Conservation (phyloP, 129 eudicot genomes). For the Artemisia annua region DNA sequence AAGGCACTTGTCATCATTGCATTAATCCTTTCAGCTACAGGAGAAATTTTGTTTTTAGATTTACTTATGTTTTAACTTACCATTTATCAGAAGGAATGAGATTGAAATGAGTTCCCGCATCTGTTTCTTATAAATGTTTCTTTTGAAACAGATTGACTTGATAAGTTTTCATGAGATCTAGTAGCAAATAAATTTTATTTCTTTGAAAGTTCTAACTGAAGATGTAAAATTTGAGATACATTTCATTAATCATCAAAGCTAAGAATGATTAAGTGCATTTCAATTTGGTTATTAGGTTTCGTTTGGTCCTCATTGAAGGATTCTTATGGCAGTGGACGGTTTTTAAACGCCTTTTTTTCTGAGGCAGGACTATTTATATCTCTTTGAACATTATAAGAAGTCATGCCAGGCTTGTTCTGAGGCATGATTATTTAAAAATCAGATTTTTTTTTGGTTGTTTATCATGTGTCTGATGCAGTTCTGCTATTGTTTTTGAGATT, state of each 20-base stretch:
- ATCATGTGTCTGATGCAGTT: too few relatives aligned
- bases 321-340: too few relatives aligned
- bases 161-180: conserved; percentile 7
- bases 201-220: conserved; percentile 7
- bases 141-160: conserved; percentile 19
- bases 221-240: not conserved
- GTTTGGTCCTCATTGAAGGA: not conserved
- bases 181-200: conserved; percentile 23
- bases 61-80: conserved; percentile 20
- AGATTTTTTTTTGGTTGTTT: too few relatives aligned
- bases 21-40: conserved; percentile 21
- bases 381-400: too few relatives aligned
- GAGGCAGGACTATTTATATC: too few relatives aligned
- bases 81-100: conserved; percentile 24
- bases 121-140: conserved; percentile 11
- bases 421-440: too few relatives aligned
- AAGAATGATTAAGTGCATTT: not conserved
- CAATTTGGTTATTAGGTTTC: not conserved
- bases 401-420: too few relatives aligned
- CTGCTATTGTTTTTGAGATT: too few relatives aligned
- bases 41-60: conserved; percentile 27
- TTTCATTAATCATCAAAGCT: not conserved
- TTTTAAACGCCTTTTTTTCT: too few relatives aligned
- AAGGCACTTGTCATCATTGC: not conserved
- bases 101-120: conserved; percentile 20